Base-by-base conservation (phyloP, 2,329 filamentous ascomycete species). In the Clonostachys sp. region DNA sequence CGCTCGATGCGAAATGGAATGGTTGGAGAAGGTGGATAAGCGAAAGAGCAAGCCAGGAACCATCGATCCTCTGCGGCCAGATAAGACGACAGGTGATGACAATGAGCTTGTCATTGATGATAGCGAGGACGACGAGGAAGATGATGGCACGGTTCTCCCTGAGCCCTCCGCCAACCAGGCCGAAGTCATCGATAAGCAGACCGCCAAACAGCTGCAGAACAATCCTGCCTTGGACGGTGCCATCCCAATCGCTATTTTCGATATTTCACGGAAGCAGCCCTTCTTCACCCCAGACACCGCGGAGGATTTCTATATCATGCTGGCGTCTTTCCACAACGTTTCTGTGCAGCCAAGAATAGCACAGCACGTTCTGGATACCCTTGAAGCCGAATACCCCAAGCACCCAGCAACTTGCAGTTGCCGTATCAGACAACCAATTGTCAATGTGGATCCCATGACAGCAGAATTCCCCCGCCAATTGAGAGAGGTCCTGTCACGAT, bases 221-320 rank as follows among this genome's bases (percentile, higher is more conserved):
- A 92, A 91, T 43, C 91, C 92, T 5, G 90, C 90, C 10, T 76
- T 96, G 53, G 89, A 87, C 50, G 94, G 94, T n/a, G 94, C 90
- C 14, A 96, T 99, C 55, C 91, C 94, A 3, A 80, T 91, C 48
- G 91, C 92, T 38, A 89, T 99, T 43, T 96, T 96, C 60, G 90
- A 96, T 59, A 83, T 89, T 18, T 86, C 91, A 6, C 83, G 84
- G 70, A 89, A 87, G 63, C 85, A 96, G 57, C 80, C 87, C 45
- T 83, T 87, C 54, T 83, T 85, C 62, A 80, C 79, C 50, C 67
- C 83, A 2, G 70, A 73, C 1, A 75, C 90, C 7, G 89, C 83
- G 4, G 83, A 86, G 57, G 71, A 78, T 18, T 96, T 96, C 67
- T 97, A 94, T 66, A 73, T 87, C 58, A 79, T 95, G 69, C 87